phyloP scores from a whole-genome alignment of 2,329 filamentous ascomycete species.

The Talaromyces sp. region DNA sequence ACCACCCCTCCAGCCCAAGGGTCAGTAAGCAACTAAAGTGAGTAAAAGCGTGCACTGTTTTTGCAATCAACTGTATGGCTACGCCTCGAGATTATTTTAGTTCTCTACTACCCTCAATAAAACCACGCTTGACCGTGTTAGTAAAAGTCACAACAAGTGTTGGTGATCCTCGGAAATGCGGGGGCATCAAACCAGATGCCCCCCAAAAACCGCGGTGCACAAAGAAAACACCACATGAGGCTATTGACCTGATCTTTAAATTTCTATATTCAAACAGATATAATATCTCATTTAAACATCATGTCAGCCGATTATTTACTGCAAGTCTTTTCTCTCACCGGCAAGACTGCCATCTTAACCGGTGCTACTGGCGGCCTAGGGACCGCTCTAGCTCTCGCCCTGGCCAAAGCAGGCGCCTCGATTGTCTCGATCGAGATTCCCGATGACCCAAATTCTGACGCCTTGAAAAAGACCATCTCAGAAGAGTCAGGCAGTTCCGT shows the following conservation, averaged over 20 bases:
- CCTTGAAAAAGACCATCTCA: not conserved
- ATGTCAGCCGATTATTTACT: not conserved
- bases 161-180: not conserved
- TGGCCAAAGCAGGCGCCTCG: not conserved
- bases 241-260: not conserved
- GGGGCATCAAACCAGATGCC: not conserved
- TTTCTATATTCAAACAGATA: not conserved
- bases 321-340: not conserved
- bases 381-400: not conserved
- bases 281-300: not conserved
- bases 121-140: not conserved
- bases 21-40: too few species aligned
- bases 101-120: not conserved
- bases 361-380: not conserved
- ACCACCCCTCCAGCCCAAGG: too few species aligned
- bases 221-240: not conserved
- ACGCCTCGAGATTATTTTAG: not conserved
- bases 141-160: not conserved
- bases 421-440: not conserved
- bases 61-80: not conserved
- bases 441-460: not conserved
- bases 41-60: too few species aligned
- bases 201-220: not conserved
- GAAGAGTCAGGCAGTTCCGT: not conserved
- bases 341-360: constrained; percentile 1